phyloP scores from a whole-genome alignment of 2,329 filamentous ascomycete species.

The Aphanoascus verrucosus region DNA sequence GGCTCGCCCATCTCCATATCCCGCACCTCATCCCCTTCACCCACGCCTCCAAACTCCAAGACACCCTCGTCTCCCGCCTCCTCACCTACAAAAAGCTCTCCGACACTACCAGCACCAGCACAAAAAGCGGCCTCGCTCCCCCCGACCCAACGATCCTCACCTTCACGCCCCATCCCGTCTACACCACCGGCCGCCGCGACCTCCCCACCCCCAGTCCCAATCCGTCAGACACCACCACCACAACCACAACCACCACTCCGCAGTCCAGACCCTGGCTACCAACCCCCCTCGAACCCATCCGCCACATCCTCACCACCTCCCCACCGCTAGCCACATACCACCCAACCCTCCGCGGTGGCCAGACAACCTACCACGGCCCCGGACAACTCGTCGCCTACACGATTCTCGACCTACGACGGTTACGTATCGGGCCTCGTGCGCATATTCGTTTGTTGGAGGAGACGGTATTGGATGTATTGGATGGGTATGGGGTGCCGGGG shows the following conservation, averaged over 20 bases:
- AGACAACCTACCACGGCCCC: slow-evolving; percentile 90
- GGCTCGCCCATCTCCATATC: slow-evolving; percentile 52
- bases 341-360: slow-evolving; percentile 69
- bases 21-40: slow-evolving; percentile 45
- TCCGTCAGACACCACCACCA: slow-evolving; percentile 17
- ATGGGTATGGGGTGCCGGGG: slow-evolving; percentile 45
- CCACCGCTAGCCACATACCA: slow-evolving; percentile 49
- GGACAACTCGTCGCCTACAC: slow-evolving; percentile 91
- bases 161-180: slow-evolving; percentile 72
- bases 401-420: slow-evolving; percentile 65
- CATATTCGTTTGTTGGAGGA: slow-evolving; percentile 73
- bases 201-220: slow-evolving; percentile 31
- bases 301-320: slow-evolving; percentile 24
- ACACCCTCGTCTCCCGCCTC: slow-evolving; percentile 45
- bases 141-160: slow-evolving; percentile 65
- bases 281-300: slow-evolving; percentile 29
- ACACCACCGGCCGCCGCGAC: slow-evolving; percentile 82
- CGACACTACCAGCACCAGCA: too few relatives aligned
- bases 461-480: slow-evolving; percentile 58
- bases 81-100: slow-evolving; percentile 50
- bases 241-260: slow-evolving; percentile 26
- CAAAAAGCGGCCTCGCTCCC: slow-evolving; percentile 21
- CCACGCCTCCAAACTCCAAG: slow-evolving; percentile 47
- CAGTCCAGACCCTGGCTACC: slow-evolving; percentile 25
- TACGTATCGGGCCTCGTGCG: slow-evolving; percentile 57